Conservation (phyloP, 164 flowering plant genomes). For the Stephania yunnanensis region DNA sequence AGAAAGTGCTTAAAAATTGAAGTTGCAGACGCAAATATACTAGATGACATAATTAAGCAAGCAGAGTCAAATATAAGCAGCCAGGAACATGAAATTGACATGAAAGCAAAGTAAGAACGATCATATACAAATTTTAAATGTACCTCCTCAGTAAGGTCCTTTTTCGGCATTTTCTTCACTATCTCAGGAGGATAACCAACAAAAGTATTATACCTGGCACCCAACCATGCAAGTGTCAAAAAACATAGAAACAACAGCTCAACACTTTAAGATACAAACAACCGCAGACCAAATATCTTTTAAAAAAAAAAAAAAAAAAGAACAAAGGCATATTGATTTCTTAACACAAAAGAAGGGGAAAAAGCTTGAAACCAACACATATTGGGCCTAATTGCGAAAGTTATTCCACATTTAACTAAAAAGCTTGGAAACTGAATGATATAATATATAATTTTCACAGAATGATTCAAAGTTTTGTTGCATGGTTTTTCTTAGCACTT, state of each 20-base stretch:
- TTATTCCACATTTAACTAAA: no score
- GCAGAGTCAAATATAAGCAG: neutral
- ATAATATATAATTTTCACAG: no score
- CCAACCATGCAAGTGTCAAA: slow-evolving; percentile 8
- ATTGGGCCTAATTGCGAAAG: no score
- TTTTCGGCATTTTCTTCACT: slow-evolving; percentile 72
- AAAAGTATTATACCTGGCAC: slow-evolving; percentile 56
- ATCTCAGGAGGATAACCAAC: slow-evolving; percentile 57
- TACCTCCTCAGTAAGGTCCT: slow-evolving; percentile 82
- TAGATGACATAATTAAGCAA: neutral
- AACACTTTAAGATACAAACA: neutral
- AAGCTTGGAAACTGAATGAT: no score
- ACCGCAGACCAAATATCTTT: no score
- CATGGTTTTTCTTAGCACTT: no score
- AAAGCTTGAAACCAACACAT: neutral
- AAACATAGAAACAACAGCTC: neutral
- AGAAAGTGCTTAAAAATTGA: neutral
- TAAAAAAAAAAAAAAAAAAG: no score
- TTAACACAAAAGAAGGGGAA: neutral
- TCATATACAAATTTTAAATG: neutral
- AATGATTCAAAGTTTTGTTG: no score
- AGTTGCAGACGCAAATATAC: neutral
- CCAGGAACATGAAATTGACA: neutral
- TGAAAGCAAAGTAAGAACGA: neutral
- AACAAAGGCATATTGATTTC: no score